Base-by-base conservation (phyloP, 805 yeast genomes). In the Saccharomyces cerevisiae region DNA sequence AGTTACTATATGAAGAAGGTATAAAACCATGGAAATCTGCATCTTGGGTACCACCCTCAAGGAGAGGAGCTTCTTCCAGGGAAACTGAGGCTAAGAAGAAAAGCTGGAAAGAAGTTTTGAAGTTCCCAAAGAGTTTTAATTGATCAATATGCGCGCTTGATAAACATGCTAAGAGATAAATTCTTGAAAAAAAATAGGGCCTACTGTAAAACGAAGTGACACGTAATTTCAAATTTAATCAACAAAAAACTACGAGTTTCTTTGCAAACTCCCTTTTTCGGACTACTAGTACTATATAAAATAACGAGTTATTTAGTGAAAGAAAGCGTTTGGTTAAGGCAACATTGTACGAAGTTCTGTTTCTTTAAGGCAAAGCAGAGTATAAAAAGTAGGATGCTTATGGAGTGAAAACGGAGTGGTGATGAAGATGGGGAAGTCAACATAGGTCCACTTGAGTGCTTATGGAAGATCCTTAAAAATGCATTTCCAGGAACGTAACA, bases 21-120 rank as follows among this genome's bases (percentile, higher is more conserved):
- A 69, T 69, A 51, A 59, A 63, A 53, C 73, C 79, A 49, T 76
- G 79, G 78, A 60, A 68, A 51, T 81, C 84, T 24, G 55, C 73
- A 21, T 61, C 60, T 51, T 83, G 79, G 80, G 75, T 71, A 48
- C 84, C 84, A 54, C 73, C 80, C 41, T 52, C 69, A 53, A 49
- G 62, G 62, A 58, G 60, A 54, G 59, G 57, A n/a, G 47, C 26
- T 13, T 49, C 41, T 41, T 55, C 50, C 49, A 50, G 52, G 54
- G 22, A 56, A 54, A 53, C 51, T 49, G 41, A 52, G 55, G 47
- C 51, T 51, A 47, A 56, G 47, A 48, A 56, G 53, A 54, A 41
- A 22, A 55, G 52, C 31, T 55, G 53, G 31, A 55, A 55, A 50
- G 52, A 47, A 29, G 51, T 55, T 48, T 55, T 55, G 48, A 55